Base-by-base conservation (phyloP, 257 asterid genomes). In the Solanum rostratum region DNA sequence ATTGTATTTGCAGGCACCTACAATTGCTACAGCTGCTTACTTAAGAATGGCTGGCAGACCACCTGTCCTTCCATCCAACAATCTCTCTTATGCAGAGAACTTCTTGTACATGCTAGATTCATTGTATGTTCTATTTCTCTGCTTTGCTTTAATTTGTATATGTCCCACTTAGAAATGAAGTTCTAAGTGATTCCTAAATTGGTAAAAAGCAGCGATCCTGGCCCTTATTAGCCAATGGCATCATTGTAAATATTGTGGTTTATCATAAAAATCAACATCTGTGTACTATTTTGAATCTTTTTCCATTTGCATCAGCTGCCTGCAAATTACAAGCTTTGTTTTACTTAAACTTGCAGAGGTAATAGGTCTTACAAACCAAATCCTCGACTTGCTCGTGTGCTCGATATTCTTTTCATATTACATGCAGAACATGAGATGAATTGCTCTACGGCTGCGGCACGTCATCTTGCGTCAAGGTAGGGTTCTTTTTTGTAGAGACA, bases 381-480 rank as follows among this genome's bases (percentile, higher is more conserved):
- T 87, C 92, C 99, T 68, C 94, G 99, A 76, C 98, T 97, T 84
- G 99, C 99, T 85, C 99, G 99, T 55, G 99, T 87, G 50, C 97
- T 97, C 8, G 99, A 97, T 87, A 93, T 95, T 89, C 97, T 97
- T 86, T 97, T 97, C 89, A 91, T 95, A 88, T 86, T 97, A 82
- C 99, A 97, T 52, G 99, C 99, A 9, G 99, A 97, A 86, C 99
- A 97, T 88, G 99, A 97, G 89, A 97, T 97, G 99, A 97, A 97
- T 85, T 97, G 99, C 89, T 97, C 99, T 82, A 95, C 99, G 49
- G 97, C 99, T 80, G 99, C 99, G 65, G 99, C 99, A 65, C 91
- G 99, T 71, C 99, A 97, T 86, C 97, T 97, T 88, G 96, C 99
- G 69, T 95, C 99, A 82, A 97, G 99, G 99, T 95, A 74, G 54